Evolutionary conservation across 371 early-diverging fungal genomes (phyloP).

Genomic region (Mucor ambiguus): DNA sequence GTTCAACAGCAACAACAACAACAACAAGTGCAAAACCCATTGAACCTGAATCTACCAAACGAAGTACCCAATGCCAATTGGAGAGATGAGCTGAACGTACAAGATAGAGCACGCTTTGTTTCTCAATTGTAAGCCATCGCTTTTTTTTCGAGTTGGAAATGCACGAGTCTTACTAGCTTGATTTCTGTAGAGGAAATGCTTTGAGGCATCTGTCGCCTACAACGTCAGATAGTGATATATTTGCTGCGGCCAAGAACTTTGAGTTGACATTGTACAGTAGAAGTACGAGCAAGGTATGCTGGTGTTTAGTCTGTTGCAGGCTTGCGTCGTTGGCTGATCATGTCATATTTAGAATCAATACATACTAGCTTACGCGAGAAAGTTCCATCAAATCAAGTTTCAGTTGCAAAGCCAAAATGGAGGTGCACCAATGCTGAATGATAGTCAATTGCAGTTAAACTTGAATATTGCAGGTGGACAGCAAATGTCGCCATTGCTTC

Average conservation of each 20-base stretch:
- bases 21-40: conserved; percentile 7
- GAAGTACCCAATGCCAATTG: conserved; percentile 36
- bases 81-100: conserved; percentile 37
- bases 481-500: conserved; percentile 48
- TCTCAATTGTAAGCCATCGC: conserved; percentile 25
- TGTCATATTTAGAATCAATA: conserved; percentile 27
- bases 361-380: conserved; percentile 30
- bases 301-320: too few species aligned
- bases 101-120: conserved; percentile 39
- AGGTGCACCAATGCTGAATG: conserved; percentile 34
- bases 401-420: conserved; percentile 29
- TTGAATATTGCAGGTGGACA: conserved; percentile 29
- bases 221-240: conserved; percentile 45
- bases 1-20: conserved; percentile 7
- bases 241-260: conserved; percentile 48
- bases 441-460: conserved; percentile 35
- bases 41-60: conserved; percentile 17
- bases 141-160: not conserved
- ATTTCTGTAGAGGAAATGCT: conserved; percentile 38
- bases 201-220: conserved; percentile 44
- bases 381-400: conserved; percentile 43
- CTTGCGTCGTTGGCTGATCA: not conserved
- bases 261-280: conserved; percentile 36
- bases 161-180: not conserved
- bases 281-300: conserved; percentile 50